These are phyloP conservation scores for Cryphonectria parasitica DNA, from an alignment of 2,329 filamentous ascomycete species.

Conservation along the genomic window DNA sequence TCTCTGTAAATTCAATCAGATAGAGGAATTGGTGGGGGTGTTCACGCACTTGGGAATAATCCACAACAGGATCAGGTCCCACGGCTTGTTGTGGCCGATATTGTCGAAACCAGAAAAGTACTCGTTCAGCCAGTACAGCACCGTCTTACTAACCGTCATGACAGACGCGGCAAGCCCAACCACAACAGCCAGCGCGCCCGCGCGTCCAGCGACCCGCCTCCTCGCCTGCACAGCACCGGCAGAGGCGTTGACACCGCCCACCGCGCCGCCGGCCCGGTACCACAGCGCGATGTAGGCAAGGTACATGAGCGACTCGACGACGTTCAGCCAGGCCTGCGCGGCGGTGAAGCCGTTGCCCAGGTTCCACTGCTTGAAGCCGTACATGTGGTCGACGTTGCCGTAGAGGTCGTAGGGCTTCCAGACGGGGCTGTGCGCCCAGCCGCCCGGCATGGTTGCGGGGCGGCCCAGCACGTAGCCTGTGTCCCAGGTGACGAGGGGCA, in stretches of 20 bases:
- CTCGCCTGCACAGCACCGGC: conserved; percentile 20
- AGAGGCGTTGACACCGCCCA: conserved; percentile 34
- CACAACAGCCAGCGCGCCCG: conserved; percentile 50
- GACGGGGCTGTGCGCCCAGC: conserved; percentile 70
- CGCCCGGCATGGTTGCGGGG: conserved; percentile 81
- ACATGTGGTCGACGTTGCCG: conserved; percentile 77
- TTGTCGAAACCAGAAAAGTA: conserved; percentile 60
- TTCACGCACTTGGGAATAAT: conserved; percentile 60
- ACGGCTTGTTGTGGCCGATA: conserved; percentile 57
- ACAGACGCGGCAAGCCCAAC: conserved; percentile 57
- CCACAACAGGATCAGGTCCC: conserved; percentile 56
- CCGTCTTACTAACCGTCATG: conserved; percentile 67
- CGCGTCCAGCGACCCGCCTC: conserved; percentile 45
- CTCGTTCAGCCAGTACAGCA: conserved; percentile 63
- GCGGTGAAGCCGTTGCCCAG: conserved; percentile 73
- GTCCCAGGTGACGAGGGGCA: conserved; percentile 84
- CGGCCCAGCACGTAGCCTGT: conserved; percentile 77
- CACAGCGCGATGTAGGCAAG: conserved; percentile 42
- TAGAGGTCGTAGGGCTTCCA: conserved; percentile 83
- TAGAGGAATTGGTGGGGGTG: background rate
- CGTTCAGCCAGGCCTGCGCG: conserved; percentile 64
- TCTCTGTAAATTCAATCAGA: background rate
- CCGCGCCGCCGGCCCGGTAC: conserved; percentile 33
- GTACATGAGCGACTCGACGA: conserved; percentile 43
- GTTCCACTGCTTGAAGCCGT: conserved; percentile 75